Percentiles rank a stretch among this genome's conserved stretches.
These are phyloP conservation scores for Cryptococcus sp. DNA, from an alignment of 1,284 basidiomycete genomes.

Conservation along the genomic window DNA sequence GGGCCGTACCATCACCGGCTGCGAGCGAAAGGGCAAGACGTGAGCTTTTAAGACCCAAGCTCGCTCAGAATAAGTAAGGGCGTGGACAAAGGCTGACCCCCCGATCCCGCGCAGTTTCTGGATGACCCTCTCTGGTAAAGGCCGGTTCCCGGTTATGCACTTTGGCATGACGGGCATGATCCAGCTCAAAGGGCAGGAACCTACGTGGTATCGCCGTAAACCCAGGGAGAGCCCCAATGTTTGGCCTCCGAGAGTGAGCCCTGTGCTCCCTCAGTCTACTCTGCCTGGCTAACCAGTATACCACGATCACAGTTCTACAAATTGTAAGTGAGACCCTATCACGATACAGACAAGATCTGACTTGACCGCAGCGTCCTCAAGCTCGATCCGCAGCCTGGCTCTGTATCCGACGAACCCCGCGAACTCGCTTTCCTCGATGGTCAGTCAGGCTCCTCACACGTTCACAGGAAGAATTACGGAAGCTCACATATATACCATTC, in stretches of 20 bases:
- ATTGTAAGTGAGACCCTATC: constrained; percentile 28
- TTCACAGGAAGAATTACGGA: too few species aligned
- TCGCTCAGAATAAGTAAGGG: not conserved
- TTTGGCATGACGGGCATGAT: constrained; percentile 83
- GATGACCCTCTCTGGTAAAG: constrained; percentile 66
- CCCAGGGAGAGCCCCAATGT: constrained; percentile 58
- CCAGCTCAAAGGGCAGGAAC: constrained; percentile 65
- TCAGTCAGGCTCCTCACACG: too few species aligned
- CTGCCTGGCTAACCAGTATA: not conserved
- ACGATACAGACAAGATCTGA: not conserved
- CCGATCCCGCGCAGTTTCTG: constrained; percentile 59
- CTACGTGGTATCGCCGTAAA: constrained; percentile 66
- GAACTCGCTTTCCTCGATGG: constrained; percentile 52
- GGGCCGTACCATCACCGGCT: constrained; percentile 64
- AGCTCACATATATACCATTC: too few species aligned
- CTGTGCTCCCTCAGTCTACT: not conserved
- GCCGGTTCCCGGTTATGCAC: constrained; percentile 69
- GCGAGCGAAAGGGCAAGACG: constrained; percentile 73
- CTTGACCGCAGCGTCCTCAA: constrained; percentile 53
- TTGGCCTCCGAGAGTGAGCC: constrained; percentile 78
- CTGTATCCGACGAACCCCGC: constrained; percentile 29
- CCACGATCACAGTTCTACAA: constrained; percentile 34
- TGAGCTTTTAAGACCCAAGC: constrained; percentile 28
- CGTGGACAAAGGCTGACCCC: not conserved
- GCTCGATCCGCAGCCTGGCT: constrained; percentile 40